Conservation (phyloP, 768 basidiomycete species). For the Trametes cinnabarina region DNA sequence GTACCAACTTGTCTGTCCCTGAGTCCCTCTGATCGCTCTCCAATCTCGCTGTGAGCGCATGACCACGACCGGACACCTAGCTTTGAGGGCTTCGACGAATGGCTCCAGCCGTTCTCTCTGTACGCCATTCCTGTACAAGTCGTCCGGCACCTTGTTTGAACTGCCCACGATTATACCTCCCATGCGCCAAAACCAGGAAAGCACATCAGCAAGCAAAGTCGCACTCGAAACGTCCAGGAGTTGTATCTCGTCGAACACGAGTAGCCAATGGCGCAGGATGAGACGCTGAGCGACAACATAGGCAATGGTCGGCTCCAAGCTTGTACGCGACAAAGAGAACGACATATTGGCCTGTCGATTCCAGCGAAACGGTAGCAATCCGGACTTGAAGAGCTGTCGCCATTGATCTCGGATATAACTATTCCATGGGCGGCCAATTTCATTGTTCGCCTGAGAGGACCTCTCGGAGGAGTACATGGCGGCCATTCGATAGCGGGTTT, state of each 20-base stretch:
- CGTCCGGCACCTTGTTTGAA: slow-evolving; percentile 53
- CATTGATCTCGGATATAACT: slow-evolving; percentile 22
- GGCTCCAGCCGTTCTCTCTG: slow-evolving; percentile 54
- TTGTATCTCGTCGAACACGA: slow-evolving; percentile 61
- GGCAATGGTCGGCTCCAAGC: slow-evolving; percentile 37
- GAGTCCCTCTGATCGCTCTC: slow-evolving; percentile 31
- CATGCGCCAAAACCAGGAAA: slow-evolving; percentile 64
- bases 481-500: slow-evolving; percentile 43
- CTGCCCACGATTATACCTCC: slow-evolving; percentile 53
- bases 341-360: slow-evolving; percentile 22
- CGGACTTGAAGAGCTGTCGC: slow-evolving; percentile 31
- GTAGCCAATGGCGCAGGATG: slow-evolving; percentile 46
- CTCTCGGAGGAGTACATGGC: slow-evolving; percentile 21
- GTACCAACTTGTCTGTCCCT: slow-evolving; percentile 33
- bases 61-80: slow-evolving; percentile 47
- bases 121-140: slow-evolving; percentile 57
- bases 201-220: slow-evolving; percentile 46
- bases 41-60: slow-evolving; percentile 49
- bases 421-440: slow-evolving; percentile 25
- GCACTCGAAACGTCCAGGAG: slow-evolving; percentile 61
- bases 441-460: slow-evolving; percentile 19
- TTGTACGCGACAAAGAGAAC: slow-evolving; percentile 18
- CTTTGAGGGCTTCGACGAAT: slow-evolving; percentile 54
- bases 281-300: slow-evolving; percentile 45
- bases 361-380: slow-evolving; percentile 32